Conservation (phyloP, 495 filamentous ascomycete species). For the Aspergillus sclerotiicarbonarius region DNA sequence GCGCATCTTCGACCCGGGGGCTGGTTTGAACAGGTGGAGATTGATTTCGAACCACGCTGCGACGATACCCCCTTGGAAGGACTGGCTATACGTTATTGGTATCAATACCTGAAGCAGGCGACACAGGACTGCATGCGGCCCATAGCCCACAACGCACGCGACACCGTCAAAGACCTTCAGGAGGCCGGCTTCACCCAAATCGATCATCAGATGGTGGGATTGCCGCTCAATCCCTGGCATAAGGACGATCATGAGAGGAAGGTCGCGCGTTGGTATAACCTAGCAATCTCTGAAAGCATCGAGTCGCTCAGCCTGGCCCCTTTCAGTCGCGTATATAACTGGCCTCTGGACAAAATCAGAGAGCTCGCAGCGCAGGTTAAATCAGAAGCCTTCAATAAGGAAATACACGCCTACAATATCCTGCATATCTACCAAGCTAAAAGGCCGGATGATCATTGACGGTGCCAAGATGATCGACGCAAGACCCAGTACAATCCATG, state of each 20-base stretch:
- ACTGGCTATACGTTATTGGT: slow-evolving; percentile 62
- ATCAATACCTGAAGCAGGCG: slow-evolving; percentile 64
- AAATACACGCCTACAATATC: slow-evolving; percentile 70
- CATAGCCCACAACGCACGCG: slow-evolving; percentile 60
- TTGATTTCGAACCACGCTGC: slow-evolving; percentile 77
- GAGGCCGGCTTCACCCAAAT: slow-evolving; percentile 82
- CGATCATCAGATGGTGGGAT: slow-evolving; percentile 65
- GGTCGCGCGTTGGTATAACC: slow-evolving; percentile 81
- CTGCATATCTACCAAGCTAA: slow-evolving; percentile 56
- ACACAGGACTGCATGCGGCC: slow-evolving; percentile 64
- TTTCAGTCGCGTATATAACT: slow-evolving; percentile 64
- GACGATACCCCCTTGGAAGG: slow-evolving; percentile 63
- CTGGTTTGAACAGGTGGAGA: slow-evolving; percentile 88
- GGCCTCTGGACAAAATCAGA: slow-evolving; percentile 63
- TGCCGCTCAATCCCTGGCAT: slow-evolving; percentile 81
- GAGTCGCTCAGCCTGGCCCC: slow-evolving; percentile 73
- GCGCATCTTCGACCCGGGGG: slow-evolving; percentile 82
- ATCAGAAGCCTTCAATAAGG: slow-evolving; percentile 65
- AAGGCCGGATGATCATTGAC: slow-evolving; percentile 30
- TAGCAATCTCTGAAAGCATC: slow-evolving; percentile 69
- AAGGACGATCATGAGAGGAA: slow-evolving; percentile 64
- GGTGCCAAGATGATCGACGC: not conserved
- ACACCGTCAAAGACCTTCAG: slow-evolving; percentile 61
- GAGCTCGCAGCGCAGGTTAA: slow-evolving; percentile 61
- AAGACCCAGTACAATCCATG: not conserved